A percentile compares a stretch with the other conserved stretches of the same genome.
phyloP scores from a whole-genome alignment of 2,329 filamentous ascomycete genomes.

The Trichoderma atrobrunneum region DNA sequence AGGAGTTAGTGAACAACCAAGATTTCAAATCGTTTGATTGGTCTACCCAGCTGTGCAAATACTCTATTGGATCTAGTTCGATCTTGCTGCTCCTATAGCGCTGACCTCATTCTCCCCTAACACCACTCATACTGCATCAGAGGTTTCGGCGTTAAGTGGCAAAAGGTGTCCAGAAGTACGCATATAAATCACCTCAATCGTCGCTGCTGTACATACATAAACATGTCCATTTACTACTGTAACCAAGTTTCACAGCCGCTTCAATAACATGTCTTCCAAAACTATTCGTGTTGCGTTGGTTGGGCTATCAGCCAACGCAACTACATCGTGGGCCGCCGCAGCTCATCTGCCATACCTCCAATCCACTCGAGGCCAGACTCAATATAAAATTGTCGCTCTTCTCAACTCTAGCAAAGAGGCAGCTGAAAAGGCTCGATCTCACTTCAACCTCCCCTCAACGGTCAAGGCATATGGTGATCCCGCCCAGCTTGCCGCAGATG shows the following conservation, averaged over 20 bases:
- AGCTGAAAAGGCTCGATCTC: neutral
- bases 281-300: neutral
- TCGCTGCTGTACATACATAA: neutral
- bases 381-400: conserved; percentile 6
- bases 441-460: conserved; percentile 1
- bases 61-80: neutral
- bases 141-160: neutral
- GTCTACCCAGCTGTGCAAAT: neutral
- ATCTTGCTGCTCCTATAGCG: neutral
- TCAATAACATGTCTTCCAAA: neutral
- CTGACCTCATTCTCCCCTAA: neutral
- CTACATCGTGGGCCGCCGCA: neutral
- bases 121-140: neutral
- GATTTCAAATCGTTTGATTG: neutral
- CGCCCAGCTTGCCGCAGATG: neutral
- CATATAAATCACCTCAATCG: neutral
- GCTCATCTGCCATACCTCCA: conserved; percentile 11
- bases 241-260: neutral
- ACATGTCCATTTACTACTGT: neutral
- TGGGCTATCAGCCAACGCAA: neutral
- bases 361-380: conserved; percentile 1
- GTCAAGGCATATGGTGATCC: conserved; percentile 13
- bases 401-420: conserved; percentile 11
- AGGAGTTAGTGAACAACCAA: neutral
- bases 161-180: neutral